Evolutionary conservation across 2,329 filamentous ascomycete species (phyloP).

Genomic region (Aspergillus arachidicola): DNA sequence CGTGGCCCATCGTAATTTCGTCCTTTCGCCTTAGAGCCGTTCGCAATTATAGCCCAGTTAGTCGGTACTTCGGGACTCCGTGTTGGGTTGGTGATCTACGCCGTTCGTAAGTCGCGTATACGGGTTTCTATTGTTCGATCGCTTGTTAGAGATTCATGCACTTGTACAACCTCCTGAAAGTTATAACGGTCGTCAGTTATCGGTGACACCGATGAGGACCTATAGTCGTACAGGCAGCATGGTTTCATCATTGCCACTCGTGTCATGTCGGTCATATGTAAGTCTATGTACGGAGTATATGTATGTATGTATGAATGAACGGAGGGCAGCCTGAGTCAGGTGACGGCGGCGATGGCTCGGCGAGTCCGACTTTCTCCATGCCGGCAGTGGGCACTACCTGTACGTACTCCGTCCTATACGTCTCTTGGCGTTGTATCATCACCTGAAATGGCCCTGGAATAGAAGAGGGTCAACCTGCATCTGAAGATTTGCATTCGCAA

Average conservation of each 20-base stretch:
- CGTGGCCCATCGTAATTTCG: slow-evolving; percentile 15
- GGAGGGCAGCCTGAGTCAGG: not conserved
- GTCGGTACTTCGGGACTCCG: slow-evolving; percentile 9
- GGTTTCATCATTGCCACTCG: not conserved
- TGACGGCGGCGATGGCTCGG: slow-evolving; percentile 10
- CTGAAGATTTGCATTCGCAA: not conserved
- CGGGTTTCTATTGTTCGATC: not conserved
- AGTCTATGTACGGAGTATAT: not conserved
- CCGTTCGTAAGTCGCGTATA: not conserved
- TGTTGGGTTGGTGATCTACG: not conserved
- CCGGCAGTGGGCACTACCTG: not conserved
- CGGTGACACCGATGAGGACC: not conserved
- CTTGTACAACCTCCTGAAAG: not conserved
- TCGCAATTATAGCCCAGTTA: slow-evolving; percentile 13
- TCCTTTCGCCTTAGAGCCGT: slow-evolving; percentile 1
- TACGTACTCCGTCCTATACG: not conserved
- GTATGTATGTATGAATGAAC: not conserved
- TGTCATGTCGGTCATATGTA: not conserved
- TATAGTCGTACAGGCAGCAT: not conserved
- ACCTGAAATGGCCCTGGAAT: not conserved
- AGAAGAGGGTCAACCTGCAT: not conserved
- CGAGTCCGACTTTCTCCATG: slow-evolving; percentile 5
- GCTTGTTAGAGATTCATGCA: not conserved
- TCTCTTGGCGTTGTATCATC: not conserved
- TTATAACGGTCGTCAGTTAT: not conserved